These are phyloP conservation scores for Phialocephala sp. DNA, from an alignment of 2,329 filamentous ascomycete genomes.

Conservation along the genomic window DNA sequence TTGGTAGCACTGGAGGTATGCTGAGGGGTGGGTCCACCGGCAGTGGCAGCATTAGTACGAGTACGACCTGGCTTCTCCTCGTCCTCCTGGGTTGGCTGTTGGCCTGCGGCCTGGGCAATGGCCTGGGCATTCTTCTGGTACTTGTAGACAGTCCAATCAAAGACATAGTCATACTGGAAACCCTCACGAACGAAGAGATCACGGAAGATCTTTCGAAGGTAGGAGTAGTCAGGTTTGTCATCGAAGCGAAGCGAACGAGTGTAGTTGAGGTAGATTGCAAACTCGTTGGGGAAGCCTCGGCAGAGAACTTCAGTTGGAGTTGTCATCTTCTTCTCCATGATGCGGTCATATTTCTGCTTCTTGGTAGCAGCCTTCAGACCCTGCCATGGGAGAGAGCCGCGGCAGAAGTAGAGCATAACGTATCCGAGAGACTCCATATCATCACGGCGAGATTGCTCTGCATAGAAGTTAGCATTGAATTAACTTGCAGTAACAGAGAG, in stretches of 20 bases:
- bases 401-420: constrained; percentile 99
- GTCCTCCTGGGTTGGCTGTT: constrained; percentile 69
- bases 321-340: constrained; percentile 99
- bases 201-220: constrained; percentile 99
- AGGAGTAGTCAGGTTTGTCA: constrained; percentile 99
- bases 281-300: constrained; percentile 99
- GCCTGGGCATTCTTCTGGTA: constrained; percentile 99
- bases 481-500: constrained; percentile 8
- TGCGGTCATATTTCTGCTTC: constrained; percentile 99
- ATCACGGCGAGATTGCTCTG: constrained; percentile 97
- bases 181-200: constrained; percentile 98
- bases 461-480: constrained; percentile 38
- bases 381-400: constrained; percentile 98
- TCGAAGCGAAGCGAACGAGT: constrained; percentile 98
- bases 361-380: constrained; percentile 97
- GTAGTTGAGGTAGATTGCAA: constrained; percentile 99
- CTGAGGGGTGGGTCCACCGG: constrained; percentile 60
- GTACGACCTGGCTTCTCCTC: constrained; percentile 78
- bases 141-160: constrained; percentile 99
- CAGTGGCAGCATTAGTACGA: constrained; percentile 69
- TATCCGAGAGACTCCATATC: constrained; percentile 99
- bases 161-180: constrained; percentile 99
- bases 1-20: constrained; percentile 64
- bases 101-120: constrained; percentile 80
- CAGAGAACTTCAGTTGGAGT: constrained; percentile 98